Evolutionary conservation across 228 moss, liverwort and hornwort species (phyloP), one percentile per base, ranked within the genome.

Genomic region (Sphagnum magellanicum): DNA sequence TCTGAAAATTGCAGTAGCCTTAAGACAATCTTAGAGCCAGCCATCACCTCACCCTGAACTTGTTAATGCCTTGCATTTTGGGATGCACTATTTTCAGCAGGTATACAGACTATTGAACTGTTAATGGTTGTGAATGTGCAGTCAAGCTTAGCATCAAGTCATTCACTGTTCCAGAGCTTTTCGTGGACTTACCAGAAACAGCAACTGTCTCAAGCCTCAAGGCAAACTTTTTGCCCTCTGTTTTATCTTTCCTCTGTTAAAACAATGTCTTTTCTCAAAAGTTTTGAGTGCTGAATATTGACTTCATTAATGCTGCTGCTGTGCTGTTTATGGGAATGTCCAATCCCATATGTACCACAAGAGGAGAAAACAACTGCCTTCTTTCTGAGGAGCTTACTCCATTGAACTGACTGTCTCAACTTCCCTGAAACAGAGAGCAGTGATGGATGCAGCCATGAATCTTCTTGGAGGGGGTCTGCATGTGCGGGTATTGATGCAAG

Each of bases 391-490:
- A 32, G 32, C 32, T 32, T 32, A 32, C 32, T 32, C 32, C 32
- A 32, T 32, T 32, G 32, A 32, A 32, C 32, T 32, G 32, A 57
- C 46, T 70, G 68, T 55, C 64, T 66, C 81, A 0, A 32, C 32
- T n/a, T 48, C 49, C 6, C n/a, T 10, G 46, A 32, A 49, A 67
- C 65, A 96, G 97, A 86, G 93, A 78, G 93, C 97, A 50, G 97
- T 97, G 8, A 97, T 97, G 97, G 97, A 97, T 76, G 97, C 97
- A 15, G 93, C 97, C 55, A 97, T 97, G 97, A 93, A 91, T 74
- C 88, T 97, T 65, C 81, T 97, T 6, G 97, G 97, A 72, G 97
- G 97, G 53, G 97, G 97, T 15, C 80, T 97, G 62, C 88, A 91
- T 65, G 97, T 97, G 48, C 86, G 97, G 70, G 97, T 97, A 49